These are phyloP conservation scores for Helichrysum umbraculigerum DNA, from an alignment of 129 eudicot genomes.

Conservation along the genomic window DNA sequence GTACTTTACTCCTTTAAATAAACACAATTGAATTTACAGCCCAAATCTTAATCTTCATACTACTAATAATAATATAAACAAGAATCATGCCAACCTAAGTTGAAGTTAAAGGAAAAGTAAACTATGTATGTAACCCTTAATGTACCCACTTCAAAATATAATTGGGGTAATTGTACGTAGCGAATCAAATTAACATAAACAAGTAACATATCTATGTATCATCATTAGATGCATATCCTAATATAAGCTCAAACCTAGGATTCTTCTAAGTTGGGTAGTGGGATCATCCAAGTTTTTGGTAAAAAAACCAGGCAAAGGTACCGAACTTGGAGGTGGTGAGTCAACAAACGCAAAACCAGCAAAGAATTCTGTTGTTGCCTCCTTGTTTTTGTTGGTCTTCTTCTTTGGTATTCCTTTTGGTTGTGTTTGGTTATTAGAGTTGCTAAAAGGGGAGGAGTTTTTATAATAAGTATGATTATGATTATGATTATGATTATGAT, in stretches of 20 bases:
- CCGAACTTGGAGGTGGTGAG: slow-evolving; percentile 61
- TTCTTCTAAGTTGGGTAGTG: slow-evolving; percentile 25
- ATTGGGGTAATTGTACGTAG: neutral
- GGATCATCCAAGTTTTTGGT: slow-evolving; percentile 27
- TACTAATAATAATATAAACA: neutral
- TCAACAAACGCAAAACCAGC: slow-evolving; percentile 51
- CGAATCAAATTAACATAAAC: neutral
- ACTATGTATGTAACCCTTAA: neutral
- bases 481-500: neutral
- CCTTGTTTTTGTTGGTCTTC: neutral
- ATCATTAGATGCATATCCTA: neutral
- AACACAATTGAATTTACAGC: neutral
- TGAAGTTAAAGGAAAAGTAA: neutral
- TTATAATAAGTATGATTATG: neutral
- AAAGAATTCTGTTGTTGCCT: slow-evolving; percentile 25
- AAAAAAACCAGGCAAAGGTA: slow-evolving; percentile 60
- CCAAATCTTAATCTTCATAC: neutral
- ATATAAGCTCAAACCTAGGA: slow-evolving; percentile 32
- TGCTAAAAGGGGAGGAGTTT: slow-evolving; percentile 17
- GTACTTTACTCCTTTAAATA: slow-evolving; percentile 2
- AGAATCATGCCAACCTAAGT: neutral
- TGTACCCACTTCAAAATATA: slow-evolving; percentile 6
- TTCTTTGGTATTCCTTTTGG: neutral
- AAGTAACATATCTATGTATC: neutral
- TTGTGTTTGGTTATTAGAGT: slow-evolving; percentile 31